phyloP scores from a whole-genome alignment of 306 rosid genomes.

The Calophaca sinica region DNA sequence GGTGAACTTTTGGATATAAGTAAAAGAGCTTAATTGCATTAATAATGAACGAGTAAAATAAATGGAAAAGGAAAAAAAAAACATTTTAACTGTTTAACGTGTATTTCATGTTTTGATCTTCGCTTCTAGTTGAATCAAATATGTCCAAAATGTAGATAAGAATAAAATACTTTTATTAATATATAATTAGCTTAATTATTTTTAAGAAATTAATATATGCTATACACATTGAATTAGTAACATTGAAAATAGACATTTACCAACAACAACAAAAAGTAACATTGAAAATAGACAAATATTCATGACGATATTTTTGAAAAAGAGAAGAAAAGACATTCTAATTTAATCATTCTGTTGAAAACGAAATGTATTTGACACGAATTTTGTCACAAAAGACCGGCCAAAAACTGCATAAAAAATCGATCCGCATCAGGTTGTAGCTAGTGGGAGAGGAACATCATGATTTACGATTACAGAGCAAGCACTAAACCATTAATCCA shows the following conservation, averaged over 20 bases:
- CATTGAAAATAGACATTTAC: no score
- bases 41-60: background rate
- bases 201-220: no score
- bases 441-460: constrained; percentile 22
- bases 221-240: no score
- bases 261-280: no score
- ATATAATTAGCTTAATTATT: no score
- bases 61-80: background rate
- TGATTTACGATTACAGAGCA: constrained; percentile 3
- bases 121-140: no score
- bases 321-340: no score
- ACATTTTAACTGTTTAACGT: background rate
- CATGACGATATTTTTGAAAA: no score
- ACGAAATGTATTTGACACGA: constrained; percentile 9
- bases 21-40: background rate
- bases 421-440: constrained; percentile 2
- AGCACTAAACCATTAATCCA: constrained; percentile 14
- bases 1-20: constrained; percentile 28
- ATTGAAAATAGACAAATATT: no score
- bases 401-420: constrained; percentile 42
- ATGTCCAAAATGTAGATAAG: no score
- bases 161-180: no score
- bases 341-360: background rate
- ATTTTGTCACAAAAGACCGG: constrained; percentile 41
- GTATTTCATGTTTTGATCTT: background rate